Evolutionary conservation across 129 eudicot genomes (phyloP).

Genomic region (Rutidosis leptorrhynchoides): DNA sequence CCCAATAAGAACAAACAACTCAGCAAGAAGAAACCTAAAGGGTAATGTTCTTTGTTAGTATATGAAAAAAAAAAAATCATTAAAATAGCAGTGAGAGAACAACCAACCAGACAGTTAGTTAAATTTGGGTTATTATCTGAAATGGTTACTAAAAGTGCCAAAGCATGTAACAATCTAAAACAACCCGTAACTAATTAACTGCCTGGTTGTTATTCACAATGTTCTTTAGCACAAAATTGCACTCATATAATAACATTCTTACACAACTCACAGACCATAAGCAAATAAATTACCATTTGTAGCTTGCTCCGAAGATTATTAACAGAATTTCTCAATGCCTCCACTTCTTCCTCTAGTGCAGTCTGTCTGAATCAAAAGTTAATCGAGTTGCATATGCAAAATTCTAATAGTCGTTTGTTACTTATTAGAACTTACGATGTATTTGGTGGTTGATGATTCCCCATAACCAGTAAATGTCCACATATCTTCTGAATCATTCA

Average conservation of each 20-base stretch:
- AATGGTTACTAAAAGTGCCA: neutral
- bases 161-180: neutral
- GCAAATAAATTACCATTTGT: constrained; percentile 47
- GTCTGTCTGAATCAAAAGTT: constrained; percentile 73
- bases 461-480: constrained; percentile 60
- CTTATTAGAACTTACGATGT: constrained; percentile 53
- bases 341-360: constrained; percentile 67
- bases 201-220: neutral
- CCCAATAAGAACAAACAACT: neutral
- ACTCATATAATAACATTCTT: neutral
- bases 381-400: constrained; percentile 37
- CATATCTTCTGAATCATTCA: constrained; percentile 59
- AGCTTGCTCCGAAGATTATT: constrained; percentile 54
- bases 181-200: neutral
- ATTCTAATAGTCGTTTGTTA: neutral
- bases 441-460: constrained; percentile 65
- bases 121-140: neutral
- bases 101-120: neutral
- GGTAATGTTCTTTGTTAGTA: neutral
- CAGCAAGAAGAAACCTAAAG: constrained; percentile 5
- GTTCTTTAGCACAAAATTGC: neutral
- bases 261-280: constrained; percentile 4
- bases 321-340: constrained; percentile 50
- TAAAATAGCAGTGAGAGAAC: neutral
- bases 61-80: neutral